Conservation (phyloP, 257 asterid species). For the Solanum rostratum region DNA sequence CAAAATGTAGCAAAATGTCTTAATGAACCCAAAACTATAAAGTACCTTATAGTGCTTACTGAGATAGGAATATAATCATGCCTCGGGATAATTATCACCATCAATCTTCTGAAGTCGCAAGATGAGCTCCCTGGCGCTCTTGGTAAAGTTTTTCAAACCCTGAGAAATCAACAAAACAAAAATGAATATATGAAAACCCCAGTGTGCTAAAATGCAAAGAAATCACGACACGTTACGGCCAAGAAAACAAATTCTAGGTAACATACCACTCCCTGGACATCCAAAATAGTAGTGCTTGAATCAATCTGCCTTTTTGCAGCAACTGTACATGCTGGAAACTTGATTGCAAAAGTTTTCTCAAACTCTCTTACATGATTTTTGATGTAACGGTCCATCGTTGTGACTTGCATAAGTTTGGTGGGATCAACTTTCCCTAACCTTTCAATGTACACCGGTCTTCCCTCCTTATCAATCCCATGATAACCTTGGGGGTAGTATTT, state of each 20-base stretch:
- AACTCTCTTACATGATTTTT: slow-evolving; percentile 71
- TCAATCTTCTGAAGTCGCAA: slow-evolving; percentile 75
- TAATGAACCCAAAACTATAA: slow-evolving; percentile 4
- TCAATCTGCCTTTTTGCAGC: slow-evolving; percentile 80
- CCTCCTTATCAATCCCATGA: slow-evolving; percentile 81
- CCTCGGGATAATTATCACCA: slow-evolving; percentile 88
- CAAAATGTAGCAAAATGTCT: slow-evolving; percentile 4
- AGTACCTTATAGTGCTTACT: slow-evolving; percentile 1
- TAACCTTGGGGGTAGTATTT: slow-evolving; percentile 74
- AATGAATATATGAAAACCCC: background rate
- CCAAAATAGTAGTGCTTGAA: slow-evolving; percentile 78
- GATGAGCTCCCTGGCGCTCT: slow-evolving; percentile 70
- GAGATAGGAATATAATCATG: slow-evolving; percentile 18
- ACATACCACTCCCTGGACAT: slow-evolving; percentile 86
- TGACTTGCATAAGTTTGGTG: slow-evolving; percentile 72
- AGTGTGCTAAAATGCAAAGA: background rate
- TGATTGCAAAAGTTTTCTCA: slow-evolving; percentile 62
- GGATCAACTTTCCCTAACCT: slow-evolving; percentile 80
- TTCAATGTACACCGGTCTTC: slow-evolving; percentile 81
- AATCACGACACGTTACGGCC: background rate
- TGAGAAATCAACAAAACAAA: slow-evolving; percentile 16
- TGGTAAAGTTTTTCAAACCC: slow-evolving; percentile 68
- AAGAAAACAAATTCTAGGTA: slow-evolving; percentile 1
- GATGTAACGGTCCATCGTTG: slow-evolving; percentile 64
- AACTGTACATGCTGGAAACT: slow-evolving; percentile 82